Base-by-base conservation (phyloP, 495 filamentous ascomycete species). In the Daldinia loculata region DNA sequence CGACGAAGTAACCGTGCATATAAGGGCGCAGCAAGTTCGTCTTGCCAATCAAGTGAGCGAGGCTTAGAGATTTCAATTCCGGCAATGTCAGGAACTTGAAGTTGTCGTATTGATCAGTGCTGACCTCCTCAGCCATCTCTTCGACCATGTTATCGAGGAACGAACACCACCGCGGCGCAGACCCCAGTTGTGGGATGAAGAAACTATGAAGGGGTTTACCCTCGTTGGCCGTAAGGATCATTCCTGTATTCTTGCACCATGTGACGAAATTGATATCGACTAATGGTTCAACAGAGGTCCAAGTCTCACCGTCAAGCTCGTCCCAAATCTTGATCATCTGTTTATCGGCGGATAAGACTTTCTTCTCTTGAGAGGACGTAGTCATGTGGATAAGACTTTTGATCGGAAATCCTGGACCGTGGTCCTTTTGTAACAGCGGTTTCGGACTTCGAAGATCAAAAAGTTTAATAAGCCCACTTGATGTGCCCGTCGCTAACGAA, bases 1-100 rank as follows among this genome's bases (percentile, higher is more conserved):
- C 91, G 11, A 98, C 93, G 80, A 99, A 99, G 85, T 95, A 98
- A 67, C 95, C 95, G 78, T 98, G 95, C 96, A 98, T 98, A 75
- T 98, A 98, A 51, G 96, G 94, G 32, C 93, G 86, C 50, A 99
- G 80, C 11, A 98, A 82, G 75, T 91, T 93, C 55, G 92, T 95
- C 59, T 91, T 91, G 57, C 94, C 95, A 50, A 97, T 86, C 34
- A 98, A 84, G 77, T 98, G 94, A 36, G 92, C 92, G 48, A 98
- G 79, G 74, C 90, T 95, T 63, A 98, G 86, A 0, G 85, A 84
- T 60, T 89, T 88, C 29, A 99, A 86, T 80, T 98, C 92, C 34
- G 91, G 88, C 56, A 91, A 76, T 5, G 95, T 97, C 62, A 99
- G 83, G 88, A 99, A 98, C 78, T 97, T 98, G 87, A 92, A 98